phyloP scores from a whole-genome alignment of 306 rosid species.

The Delonix regia region DNA sequence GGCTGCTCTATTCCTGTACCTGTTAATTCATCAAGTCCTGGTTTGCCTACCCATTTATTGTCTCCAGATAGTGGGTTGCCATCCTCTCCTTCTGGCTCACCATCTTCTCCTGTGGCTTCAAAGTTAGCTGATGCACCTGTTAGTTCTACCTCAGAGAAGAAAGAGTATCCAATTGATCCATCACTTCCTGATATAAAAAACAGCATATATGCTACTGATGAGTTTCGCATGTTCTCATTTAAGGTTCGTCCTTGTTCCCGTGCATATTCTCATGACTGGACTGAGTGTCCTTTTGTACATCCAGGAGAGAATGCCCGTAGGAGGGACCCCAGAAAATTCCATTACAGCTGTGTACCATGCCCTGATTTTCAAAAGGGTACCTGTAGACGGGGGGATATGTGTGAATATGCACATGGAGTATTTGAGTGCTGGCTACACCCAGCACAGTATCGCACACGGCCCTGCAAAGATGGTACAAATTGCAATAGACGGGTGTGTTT shows the following conservation, averaged over 20 bases:
- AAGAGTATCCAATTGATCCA: constrained; percentile 85
- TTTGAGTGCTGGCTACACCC: constrained; percentile 98
- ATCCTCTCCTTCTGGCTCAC: constrained; percentile 56
- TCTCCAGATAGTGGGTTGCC: constrained; percentile 59
- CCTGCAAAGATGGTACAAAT: constrained; percentile 83
- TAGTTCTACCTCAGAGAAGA: constrained; percentile 60
- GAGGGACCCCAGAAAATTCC: constrained; percentile 90
- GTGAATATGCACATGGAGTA: constrained; percentile 96
- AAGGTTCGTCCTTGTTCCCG: constrained; percentile 96
- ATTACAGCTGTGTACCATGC: constrained; percentile 94
- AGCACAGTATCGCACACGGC: constrained; percentile 90
- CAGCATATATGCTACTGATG: constrained; percentile 88
- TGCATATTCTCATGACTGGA: constrained; percentile 96
- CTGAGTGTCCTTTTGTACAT: constrained; percentile 94
- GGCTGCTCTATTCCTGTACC: constrained; percentile 47
- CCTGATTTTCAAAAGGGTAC: constrained; percentile 92
- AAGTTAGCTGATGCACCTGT: constrained; percentile 55
- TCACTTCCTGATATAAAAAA: constrained; percentile 92
- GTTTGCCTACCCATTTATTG: constrained; percentile 52
- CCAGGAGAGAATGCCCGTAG: constrained; percentile 97
- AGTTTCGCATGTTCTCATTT: constrained; percentile 91
- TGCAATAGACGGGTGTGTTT: constrained; percentile 87
- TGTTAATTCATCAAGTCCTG: constrained; percentile 48
- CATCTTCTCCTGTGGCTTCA: constrained; percentile 54
- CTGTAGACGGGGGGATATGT: constrained; percentile 90